phyloP scores from a whole-genome alignment of 2,329 filamentous ascomycete species.

The Penicillium sp. region DNA sequence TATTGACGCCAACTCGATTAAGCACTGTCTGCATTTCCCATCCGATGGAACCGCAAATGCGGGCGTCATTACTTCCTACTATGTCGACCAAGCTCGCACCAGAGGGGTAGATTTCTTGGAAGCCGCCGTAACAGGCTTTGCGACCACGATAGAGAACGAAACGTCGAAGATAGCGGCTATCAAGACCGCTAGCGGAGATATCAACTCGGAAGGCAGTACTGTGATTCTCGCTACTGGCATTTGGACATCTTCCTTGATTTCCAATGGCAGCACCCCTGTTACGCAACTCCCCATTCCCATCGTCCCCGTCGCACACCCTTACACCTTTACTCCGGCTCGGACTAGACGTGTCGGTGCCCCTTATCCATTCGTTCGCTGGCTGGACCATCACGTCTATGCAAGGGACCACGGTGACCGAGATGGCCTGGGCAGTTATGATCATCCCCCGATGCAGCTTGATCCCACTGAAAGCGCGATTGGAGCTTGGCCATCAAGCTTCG shows the following conservation, averaged over 20 bases:
- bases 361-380: conserved; percentile 35
- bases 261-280: neutral
- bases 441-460: conserved; percentile 21
- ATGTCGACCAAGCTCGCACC: conserved; percentile 17
- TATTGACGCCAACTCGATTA: conserved; percentile 20
- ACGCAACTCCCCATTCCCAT: conserved; percentile 27
- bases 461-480: conserved; percentile 18
- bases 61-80: conserved; percentile 22
- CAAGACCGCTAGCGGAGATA: conserved; percentile 12
- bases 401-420: conserved; percentile 32
- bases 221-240: conserved; percentile 31
- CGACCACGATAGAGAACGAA: neutral
- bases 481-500: conserved; percentile 23
- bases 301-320: conserved; percentile 36
- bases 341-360: conserved; percentile 12
- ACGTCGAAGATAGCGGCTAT: conserved; percentile 8
- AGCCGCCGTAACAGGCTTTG: conserved; percentile 13
- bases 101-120: conserved; percentile 24
- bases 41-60: conserved; percentile 29
- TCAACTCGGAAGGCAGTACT: conserved; percentile 17
- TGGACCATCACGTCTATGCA: conserved; percentile 34
- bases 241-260: conserved; percentile 25
- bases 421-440: conserved; percentile 35
- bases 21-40: conserved; percentile 22
- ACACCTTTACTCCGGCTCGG: conserved; percentile 27